Percentiles rank a stretch among this genome's conserved stretches.
These are phyloP conservation scores for Globisporangium rhizosaccharum DNA, from an alignment of 352 stramenopile genomes.

Conservation along the genomic window DNA sequence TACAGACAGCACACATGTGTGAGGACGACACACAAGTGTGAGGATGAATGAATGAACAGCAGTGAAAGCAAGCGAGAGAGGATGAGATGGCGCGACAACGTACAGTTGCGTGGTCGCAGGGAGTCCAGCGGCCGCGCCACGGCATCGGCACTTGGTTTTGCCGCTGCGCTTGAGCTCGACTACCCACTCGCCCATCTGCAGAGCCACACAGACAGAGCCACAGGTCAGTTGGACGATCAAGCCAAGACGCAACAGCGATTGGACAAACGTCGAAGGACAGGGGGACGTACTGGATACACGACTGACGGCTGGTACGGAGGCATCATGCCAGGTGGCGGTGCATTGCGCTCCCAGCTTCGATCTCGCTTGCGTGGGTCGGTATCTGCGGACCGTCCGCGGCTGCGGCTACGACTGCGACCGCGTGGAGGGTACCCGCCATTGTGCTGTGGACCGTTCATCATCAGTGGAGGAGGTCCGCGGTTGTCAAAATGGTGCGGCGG, in stretches of 20 bases:
- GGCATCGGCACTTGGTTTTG: conserved; percentile 42
- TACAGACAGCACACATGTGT: conserved; percentile 17
- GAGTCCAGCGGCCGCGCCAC: conserved; percentile 24
- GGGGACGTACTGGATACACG: conserved; percentile 9
- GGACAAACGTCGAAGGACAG: not conserved
- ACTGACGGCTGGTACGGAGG: conserved; percentile 5
- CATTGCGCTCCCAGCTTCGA: conserved; percentile 15
- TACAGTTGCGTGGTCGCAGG: conserved; percentile 17
- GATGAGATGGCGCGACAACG: not conserved
- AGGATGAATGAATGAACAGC: not conserved
- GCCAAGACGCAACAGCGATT: not conserved
- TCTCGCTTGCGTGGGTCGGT: conserved; percentile 10
- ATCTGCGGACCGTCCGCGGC: conserved; percentile 12
- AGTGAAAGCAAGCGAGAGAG: not conserved
- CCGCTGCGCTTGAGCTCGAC: conserved; percentile 52
- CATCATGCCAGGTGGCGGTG: conserved; percentile 2
- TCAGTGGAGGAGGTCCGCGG: conserved; percentile 21
- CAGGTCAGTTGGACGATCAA: not conserved
- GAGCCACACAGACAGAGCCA: conserved; percentile 10
- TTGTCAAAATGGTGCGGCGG: conserved; percentile 24
- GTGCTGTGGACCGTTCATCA: conserved; percentile 18
- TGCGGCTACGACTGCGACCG: conserved; percentile 25
- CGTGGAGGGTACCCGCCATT: conserved; percentile 17
- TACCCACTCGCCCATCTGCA: conserved; percentile 24
- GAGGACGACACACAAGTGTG: conserved; percentile 4